phyloP scores from a whole-genome alignment of 1,284 basidiomycete species.

The Coniferiporia sulphurascens region DNA sequence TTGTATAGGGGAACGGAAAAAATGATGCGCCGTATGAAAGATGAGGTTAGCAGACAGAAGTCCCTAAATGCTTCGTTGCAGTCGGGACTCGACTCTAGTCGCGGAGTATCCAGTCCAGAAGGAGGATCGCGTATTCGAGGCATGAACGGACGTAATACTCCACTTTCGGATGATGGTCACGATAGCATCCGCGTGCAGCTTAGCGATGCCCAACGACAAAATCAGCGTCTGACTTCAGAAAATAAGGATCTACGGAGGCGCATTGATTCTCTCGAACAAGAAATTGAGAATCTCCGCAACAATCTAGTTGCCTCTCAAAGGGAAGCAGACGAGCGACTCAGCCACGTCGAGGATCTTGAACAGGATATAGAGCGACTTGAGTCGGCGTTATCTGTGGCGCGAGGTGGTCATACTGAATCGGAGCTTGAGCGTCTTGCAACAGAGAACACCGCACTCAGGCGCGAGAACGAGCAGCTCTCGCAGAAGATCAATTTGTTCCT shows the following conservation, averaged over 20 bases:
- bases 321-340: conserved; percentile 71
- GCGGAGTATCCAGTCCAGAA: conserved; percentile 52
- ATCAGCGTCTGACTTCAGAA: conserved; percentile 62
- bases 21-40: conserved; percentile 97
- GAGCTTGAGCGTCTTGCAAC: conserved; percentile 69
- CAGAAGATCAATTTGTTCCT: conserved; percentile 84
- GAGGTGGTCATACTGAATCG: conserved; percentile 68
- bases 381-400: conserved; percentile 69
- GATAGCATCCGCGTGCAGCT: conserved; percentile 66
- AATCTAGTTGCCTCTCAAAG: conserved; percentile 67
- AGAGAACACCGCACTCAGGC: conserved; percentile 72
- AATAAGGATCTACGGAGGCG: conserved; percentile 75
- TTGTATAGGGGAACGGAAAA: conserved; percentile 88
- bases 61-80: conserved; percentile 74
- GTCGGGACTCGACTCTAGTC: conserved; percentile 67
- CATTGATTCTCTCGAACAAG: conserved; percentile 70
- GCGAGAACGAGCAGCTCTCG: conserved; percentile 79
- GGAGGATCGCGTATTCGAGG: conserved; percentile 53
- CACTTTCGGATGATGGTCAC: conserved; percentile 63
- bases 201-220: conserved; percentile 65
- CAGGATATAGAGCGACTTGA: conserved; percentile 77
- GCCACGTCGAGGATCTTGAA: conserved; percentile 73
- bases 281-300: conserved; percentile 68
- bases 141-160: conserved; percentile 77
- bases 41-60: conserved; percentile 89